Conservation (phyloP, 2,329 filamentous ascomycete genomes). For the Gnomoniopsis smithogilvyi region DNA sequence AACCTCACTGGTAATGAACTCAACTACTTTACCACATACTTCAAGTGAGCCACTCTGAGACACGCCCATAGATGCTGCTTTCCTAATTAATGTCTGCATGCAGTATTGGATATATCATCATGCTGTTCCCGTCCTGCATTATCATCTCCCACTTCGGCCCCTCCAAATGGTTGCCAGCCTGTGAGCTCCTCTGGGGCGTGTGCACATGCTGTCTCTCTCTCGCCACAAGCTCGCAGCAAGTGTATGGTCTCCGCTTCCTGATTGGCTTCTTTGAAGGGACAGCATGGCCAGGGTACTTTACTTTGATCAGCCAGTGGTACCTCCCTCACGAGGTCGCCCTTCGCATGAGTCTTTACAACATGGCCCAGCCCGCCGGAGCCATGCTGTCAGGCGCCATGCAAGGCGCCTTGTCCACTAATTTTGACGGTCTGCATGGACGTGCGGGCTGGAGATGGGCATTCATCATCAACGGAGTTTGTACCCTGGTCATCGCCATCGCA, state of each 20-base stretch:
- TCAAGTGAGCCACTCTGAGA: not conserved
- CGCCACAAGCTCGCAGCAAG: not conserved
- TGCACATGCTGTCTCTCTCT: slow-evolving; percentile 9
- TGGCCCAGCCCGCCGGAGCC: slow-evolving; percentile 11
- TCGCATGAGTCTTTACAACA: slow-evolving; percentile 11
- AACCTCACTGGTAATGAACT: slow-evolving; percentile 6
- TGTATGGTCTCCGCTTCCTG: slow-evolving; percentile 10
- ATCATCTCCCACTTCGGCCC: slow-evolving; percentile 13
- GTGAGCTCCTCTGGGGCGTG: slow-evolving; percentile 8
- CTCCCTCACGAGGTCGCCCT: slow-evolving; percentile 9
- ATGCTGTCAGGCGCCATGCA: slow-evolving; percentile 8
- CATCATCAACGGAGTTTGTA: slow-evolving; percentile 12
- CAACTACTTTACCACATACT: slow-evolving; percentile 14
- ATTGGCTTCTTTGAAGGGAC: slow-evolving; percentile 12
- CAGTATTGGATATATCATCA: slow-evolving; percentile 11
- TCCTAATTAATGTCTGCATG: not conserved
- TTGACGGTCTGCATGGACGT: slow-evolving; percentile 4
- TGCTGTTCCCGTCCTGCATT: slow-evolving; percentile 13
- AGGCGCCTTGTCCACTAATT: slow-evolving; percentile 8
- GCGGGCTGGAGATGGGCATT: slow-evolving; percentile 13
- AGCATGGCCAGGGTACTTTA: slow-evolving; percentile 7
- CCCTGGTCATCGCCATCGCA: not conserved
- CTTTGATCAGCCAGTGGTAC: slow-evolving; percentile 13
- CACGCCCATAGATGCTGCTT: not conserved
- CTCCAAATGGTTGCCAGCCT: slow-evolving; percentile 4